Base-by-base conservation (phyloP, 176 grass and related monocot species). In the Alloteropsis semialata region DNA sequence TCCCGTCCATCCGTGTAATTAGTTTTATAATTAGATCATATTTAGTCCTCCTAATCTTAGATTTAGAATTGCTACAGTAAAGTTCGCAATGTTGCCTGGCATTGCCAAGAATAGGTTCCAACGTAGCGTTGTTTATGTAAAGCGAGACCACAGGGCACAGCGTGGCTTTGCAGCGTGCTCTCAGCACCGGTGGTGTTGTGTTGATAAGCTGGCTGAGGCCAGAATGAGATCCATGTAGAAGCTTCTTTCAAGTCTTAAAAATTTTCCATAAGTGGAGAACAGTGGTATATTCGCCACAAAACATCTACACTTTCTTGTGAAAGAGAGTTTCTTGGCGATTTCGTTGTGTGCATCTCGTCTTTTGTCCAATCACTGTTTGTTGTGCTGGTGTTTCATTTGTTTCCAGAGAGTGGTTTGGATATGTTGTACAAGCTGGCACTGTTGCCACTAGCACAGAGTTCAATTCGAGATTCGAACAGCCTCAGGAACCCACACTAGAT, bases 121-220 rank as follows among this genome's bases (percentile, higher is more conserved):
- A 42, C 41, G 72, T 21, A 5, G 22, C 24, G 27, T 19, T 90
- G 83, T 72, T 72, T 30, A 82, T 82, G 83, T 81, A 67, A 83
- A 83, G 79, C 41, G 74, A 78, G 79, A 74, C 68, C 66, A 54
- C 16, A 77, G 3, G 3, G 18, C 56, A 82, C 88, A 82, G 72
- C 83, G 83, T 82, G 63, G 56, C 28, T 71, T 86, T 89, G 88
- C 78, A 82, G 84, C 88, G 83, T 79, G 67, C 84, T 90, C 67
- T 87, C 53, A 44, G 74, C 37, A 83, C 88, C 84, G 59, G 49
- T 86, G 74, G 18, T 86, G 48, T 67, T 81, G 14, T 58, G 49
- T 72, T 79, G 66, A 83, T 82, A 53, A 67, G 59, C 41, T 82
- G 55, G 38, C 65, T 37, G 41, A 86, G 72, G 41, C 32, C 55